Evolutionary conservation across 495 filamentous ascomycete species (phyloP), one percentile per base, ranked within the genome.

Genomic region (Hamigera avellanea): DNA sequence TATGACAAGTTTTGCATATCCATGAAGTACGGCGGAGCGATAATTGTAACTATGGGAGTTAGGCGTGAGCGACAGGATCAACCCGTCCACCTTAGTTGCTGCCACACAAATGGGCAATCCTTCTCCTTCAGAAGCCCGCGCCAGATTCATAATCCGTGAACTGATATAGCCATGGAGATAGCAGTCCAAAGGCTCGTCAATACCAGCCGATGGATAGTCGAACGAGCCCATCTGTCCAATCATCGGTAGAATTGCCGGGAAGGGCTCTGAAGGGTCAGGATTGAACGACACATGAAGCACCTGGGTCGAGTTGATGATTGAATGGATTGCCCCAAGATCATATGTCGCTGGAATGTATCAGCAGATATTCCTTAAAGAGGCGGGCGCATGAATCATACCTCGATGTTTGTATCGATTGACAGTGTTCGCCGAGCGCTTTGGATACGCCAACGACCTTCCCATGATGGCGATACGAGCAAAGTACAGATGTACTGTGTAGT

Each of bases 131-230:
- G 49, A 51, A n/a, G 54, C 59, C n/a, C 75, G 71, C 19, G 75
- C 65, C 7, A 83, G 52, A 39, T 79, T 80, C 64, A 86, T 80
- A 25, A 93, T 66, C 2, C 87, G 83, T 8, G 81, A 80, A 36
- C 76, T 81, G 35, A 89, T 76, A 52, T 91, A 93, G 47, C 85
- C 85, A 54, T 95, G 88, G 4, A 95, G 73, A 49, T 95, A 94
- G 37, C 83, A 72, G 42, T 93, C 82, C 9, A 84, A 59, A 0
- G 76, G 67, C 40, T 84, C 78, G 12, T 76, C 71, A 10, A 77
- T 61, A 41, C 70, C 53, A 7, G 74, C 69, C 37, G 75, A 78
- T 14, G 79, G 78, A 41, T 70, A 66, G 8, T 61, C 63, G 47
- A 78, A 89, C 31, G 74, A 80, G 14, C 70, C 81, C 78, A 89